A percentile compares a stretch with the other conserved stretches of the same genome.
These are phyloP conservation scores for Blastobotrys arbuscula DNA, from an alignment of 1,139 yeast species.

Conservation along the genomic window DNA sequence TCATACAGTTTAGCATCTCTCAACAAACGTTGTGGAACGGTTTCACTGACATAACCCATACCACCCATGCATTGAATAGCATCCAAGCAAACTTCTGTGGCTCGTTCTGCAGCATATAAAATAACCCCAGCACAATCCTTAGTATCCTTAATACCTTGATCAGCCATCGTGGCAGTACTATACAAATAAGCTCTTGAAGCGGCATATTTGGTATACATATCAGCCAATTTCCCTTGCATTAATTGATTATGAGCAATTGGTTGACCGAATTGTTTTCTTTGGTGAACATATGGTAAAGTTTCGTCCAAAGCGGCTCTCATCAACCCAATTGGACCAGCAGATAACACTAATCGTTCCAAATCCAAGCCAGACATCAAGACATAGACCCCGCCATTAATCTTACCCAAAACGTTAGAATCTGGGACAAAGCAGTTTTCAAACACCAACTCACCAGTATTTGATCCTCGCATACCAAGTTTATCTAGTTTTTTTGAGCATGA, in stretches of 20 bases:
- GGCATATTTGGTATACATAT: conserved; percentile 34
- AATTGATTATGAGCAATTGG: conserved; percentile 34
- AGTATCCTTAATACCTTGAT: conserved; percentile 28
- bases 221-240: conserved; percentile 34
- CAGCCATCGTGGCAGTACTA: conserved; percentile 29
- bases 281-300: conserved; percentile 32
- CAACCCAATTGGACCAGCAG: conserved; percentile 34
- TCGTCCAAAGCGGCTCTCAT: conserved; percentile 35
- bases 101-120: conserved; percentile 33
- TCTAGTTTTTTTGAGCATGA: conserved; percentile 32
- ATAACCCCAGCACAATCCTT: conserved; percentile 35
- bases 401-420: conserved; percentile 31
- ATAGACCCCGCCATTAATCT: conserved; percentile 31
- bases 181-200: conserved; percentile 31
- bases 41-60: conserved; percentile 34
- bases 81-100: conserved; percentile 33
- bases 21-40: conserved; percentile 30
- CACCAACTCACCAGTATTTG: conserved; percentile 34
- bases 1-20: conserved; percentile 34
- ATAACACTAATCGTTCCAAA: conserved; percentile 31
- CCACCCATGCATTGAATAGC: conserved; percentile 35
- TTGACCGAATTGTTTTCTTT: conserved; percentile 32
- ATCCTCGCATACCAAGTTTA: conserved; percentile 34
- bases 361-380: conserved; percentile 34
- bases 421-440: conserved; percentile 34